phyloP scores from a whole-genome alignment of 2,329 filamentous ascomycete genomes.

The Ophiostoma tasmaniense region DNA sequence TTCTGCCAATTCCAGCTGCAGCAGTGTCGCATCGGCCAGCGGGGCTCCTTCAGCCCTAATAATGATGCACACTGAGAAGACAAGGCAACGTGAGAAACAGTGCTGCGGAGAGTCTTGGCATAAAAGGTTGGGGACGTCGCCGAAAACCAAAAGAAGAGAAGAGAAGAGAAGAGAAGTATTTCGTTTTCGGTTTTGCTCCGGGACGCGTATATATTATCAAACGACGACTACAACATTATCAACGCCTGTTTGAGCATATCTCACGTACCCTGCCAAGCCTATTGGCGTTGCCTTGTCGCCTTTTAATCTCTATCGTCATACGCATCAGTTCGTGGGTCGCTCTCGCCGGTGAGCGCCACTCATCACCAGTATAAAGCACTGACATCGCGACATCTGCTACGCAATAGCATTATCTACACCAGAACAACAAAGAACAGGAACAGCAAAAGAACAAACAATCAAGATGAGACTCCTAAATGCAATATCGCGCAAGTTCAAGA shows the following conservation, averaged over 20 bases:
- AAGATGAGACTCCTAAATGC: constrained; percentile 21
- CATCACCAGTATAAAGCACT: background rate
- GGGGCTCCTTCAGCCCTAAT: background rate
- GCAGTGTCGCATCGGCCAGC: background rate
- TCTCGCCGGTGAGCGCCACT: background rate
- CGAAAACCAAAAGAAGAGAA: background rate
- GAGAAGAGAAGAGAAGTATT: background rate
- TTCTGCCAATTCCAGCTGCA: background rate
- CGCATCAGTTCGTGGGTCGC: background rate
- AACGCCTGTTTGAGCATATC: background rate
- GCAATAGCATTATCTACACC: no score
- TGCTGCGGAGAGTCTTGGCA: background rate
- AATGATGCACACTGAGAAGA: background rate
- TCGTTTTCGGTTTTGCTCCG: background rate
- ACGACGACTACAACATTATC: background rate
- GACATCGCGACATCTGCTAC: background rate
- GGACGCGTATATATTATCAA: background rate
- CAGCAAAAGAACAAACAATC: background rate
- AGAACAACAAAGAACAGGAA: background rate
- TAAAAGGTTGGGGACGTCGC: background rate
- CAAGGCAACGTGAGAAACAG: background rate
- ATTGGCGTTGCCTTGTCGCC: background rate
- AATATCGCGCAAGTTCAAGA: constrained; percentile 15
- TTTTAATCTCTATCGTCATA: background rate
- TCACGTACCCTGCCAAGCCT: background rate